phyloP scores from a whole-genome alignment of 2,329 filamentous ascomycete genomes.

The Apiospora rasikravindrae region DNA sequence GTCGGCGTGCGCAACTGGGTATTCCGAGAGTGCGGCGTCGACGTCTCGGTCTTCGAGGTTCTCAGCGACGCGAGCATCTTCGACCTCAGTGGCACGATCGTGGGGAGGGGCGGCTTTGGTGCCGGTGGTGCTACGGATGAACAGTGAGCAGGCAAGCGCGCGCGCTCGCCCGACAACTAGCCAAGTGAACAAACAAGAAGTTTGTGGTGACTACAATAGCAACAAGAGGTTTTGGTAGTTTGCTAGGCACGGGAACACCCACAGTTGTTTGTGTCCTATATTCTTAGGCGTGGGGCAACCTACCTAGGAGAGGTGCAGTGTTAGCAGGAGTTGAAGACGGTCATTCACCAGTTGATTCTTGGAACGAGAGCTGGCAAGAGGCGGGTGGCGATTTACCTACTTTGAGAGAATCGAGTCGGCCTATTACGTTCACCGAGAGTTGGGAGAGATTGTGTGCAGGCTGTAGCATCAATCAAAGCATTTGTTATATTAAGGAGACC shows the following conservation, averaged over 20 bases:
- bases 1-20: constrained; percentile 60
- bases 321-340: neutral
- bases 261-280: neutral
- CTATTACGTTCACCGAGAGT: no score
- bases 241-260: no score
- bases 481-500: neutral
- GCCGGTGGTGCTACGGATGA: neutral
- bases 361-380: neutral
- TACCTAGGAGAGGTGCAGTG: neutral
- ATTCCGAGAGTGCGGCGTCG: constrained; percentile 47
- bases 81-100: constrained; percentile 45
- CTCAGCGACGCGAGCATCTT: constrained; percentile 48
- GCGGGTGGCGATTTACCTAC: neutral
- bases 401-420: neutral
- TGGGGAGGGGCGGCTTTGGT: constrained; percentile 29
- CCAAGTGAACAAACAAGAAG: neutral
- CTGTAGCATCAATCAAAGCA: neutral
- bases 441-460: neutral
- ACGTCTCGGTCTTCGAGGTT: constrained; percentile 55
- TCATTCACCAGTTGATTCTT: neutral
- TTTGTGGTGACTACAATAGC: neutral
- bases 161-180: neutral
- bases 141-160: neutral
- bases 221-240: neutral
- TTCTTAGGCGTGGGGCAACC: neutral